Conservation (phyloP, 2,329 filamentous ascomycete genomes). For the Apiospora hydei region DNA sequence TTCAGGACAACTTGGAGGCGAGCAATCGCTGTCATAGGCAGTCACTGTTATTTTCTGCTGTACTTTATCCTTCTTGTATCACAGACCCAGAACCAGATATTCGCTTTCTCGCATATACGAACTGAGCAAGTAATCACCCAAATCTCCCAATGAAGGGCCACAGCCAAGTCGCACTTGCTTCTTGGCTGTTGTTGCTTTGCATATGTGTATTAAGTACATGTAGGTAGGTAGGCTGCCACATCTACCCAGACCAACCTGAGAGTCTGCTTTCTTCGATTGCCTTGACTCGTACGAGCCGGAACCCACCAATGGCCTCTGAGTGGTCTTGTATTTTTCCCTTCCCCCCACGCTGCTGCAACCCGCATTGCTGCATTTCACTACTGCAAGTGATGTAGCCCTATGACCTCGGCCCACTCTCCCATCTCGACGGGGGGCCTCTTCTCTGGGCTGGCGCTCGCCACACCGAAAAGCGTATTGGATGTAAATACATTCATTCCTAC, state of each 20-base stretch:
- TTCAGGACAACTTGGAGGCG: neutral
- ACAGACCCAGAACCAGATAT: neutral
- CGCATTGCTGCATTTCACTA: slow-evolving; percentile 19
- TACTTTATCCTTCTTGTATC: neutral
- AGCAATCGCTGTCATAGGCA: neutral
- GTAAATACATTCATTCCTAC: too few species aligned
- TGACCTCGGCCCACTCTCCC: slow-evolving; percentile 1
- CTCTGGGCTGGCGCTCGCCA: neutral
- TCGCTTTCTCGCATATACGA: slow-evolving; percentile 17
- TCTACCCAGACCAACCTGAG: slow-evolving; percentile 6
- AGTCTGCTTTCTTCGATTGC: neutral
- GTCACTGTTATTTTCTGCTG: neutral
- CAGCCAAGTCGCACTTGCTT: neutral
- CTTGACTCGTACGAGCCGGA: slow-evolving; percentile 6
- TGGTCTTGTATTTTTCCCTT: neutral
- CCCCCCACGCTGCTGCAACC: slow-evolving; percentile 2
- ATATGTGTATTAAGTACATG: neutral
- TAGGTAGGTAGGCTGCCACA: neutral
- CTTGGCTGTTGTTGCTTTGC: neutral
- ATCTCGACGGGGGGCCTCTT: neutral
- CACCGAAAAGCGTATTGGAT: slow-evolving; percentile 3
- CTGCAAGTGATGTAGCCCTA: slow-evolving; percentile 11
- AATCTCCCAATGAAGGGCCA: neutral
- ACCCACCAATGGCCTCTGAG: neutral
- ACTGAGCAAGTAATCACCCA: neutral